Evolutionary conservation across 2,329 filamentous ascomycete species (phyloP).

Genomic region (Sporothrix schenckii): DNA sequence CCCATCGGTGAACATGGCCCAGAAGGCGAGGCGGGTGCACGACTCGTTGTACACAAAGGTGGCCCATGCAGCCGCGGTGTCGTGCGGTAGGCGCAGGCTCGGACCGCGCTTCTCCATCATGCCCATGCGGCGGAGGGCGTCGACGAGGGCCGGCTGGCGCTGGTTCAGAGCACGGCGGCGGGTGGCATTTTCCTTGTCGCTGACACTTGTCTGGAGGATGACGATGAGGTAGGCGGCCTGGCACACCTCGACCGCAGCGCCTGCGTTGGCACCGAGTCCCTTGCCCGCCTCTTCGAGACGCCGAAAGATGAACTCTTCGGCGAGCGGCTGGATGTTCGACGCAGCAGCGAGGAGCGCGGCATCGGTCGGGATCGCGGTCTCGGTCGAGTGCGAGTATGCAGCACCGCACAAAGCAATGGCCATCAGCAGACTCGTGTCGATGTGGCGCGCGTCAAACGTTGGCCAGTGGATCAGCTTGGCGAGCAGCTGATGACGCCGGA

Average conservation of each 20-base stretch:
- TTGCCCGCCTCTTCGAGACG: not conserved
- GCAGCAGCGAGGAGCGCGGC: not conserved
- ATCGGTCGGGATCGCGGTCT: not conserved
- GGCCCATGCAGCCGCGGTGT: not conserved
- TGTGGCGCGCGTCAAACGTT: not conserved
- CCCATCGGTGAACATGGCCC: constrained; percentile 2
- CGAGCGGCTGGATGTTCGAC: not conserved
- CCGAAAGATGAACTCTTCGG: constrained; percentile 2
- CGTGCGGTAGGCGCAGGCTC: not conserved
- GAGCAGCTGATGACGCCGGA: constrained; percentile 8
- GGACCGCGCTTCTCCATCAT: not conserved
- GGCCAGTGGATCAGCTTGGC: constrained; percentile 22
- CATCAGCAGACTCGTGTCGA: not conserved
- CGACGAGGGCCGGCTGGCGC: constrained; percentile 4
- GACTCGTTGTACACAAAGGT: constrained; percentile 1
- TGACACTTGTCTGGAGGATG: constrained; percentile 14
- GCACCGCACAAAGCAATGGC: constrained; percentile 19
- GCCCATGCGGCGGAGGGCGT: not conserved
- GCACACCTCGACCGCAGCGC: not conserved
- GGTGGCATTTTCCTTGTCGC: not conserved
- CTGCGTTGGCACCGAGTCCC: not conserved
- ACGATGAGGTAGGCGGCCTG: constrained; percentile 20
- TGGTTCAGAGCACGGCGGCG: not conserved
- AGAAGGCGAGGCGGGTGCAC: not conserved
- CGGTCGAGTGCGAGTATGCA: not conserved